Conservation (phyloP, 805 yeast genomes). For the Pichia heedii region DNA sequence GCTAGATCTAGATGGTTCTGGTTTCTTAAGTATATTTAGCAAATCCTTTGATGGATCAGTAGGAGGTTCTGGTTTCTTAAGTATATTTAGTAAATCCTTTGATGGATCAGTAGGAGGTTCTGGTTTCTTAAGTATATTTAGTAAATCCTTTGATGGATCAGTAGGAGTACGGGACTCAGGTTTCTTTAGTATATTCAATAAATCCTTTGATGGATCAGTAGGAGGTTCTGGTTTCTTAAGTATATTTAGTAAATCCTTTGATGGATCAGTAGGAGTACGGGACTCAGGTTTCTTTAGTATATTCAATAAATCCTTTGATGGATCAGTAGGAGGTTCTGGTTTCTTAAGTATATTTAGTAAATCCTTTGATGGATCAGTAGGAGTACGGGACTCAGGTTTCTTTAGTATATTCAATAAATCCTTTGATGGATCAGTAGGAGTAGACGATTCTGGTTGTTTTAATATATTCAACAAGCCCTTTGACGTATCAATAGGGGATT, state of each 20-base stretch:
- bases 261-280: background rate
- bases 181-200: background rate
- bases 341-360: conserved; percentile 5
- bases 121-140: conserved; percentile 5
- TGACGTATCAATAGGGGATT: background rate
- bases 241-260: conserved; percentile 3
- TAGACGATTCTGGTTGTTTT: too few species aligned
- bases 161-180: too few species aligned
- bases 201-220: background rate
- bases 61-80: conserved; percentile 1
- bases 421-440: conserved; percentile 1
- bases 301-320: background rate
- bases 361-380: conserved; percentile 1
- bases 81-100: conserved; percentile 3
- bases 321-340: background rate
- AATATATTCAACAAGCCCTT: too few species aligned
- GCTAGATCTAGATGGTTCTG: background rate
- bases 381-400: background rate
- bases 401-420: conserved; percentile 7
- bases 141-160: conserved; percentile 2
- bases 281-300: background rate
- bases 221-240: conserved; percentile 2
- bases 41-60: background rate
- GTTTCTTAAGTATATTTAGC: background rate
- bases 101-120: conserved; percentile 1